phyloP scores from a whole-genome alignment of 768 basidiomycete species.

The Trametes coccinea region DNA sequence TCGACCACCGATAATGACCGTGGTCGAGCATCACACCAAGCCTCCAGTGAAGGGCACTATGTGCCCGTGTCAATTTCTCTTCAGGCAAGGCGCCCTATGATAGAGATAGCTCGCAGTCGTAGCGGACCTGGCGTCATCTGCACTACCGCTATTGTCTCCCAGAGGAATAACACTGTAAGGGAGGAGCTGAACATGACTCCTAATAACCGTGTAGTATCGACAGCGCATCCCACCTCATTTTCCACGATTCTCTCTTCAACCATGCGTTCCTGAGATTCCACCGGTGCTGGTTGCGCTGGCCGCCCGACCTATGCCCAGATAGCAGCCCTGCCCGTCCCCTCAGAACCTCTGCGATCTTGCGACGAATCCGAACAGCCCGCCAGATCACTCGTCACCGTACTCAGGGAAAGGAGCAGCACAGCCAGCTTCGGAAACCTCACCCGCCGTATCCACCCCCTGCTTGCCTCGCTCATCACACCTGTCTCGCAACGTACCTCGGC shows the following conservation, averaged over 20 bases:
- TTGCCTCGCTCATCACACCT: background rate
- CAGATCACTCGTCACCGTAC: background rate
- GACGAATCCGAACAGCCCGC: background rate
- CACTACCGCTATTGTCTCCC: background rate
- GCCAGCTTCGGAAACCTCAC: too few relatives aligned
- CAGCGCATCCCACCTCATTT: too few relatives aligned
- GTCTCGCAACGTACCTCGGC: background rate
- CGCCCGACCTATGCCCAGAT: background rate
- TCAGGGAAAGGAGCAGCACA: background rate
- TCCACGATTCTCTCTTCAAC: too few relatives aligned
- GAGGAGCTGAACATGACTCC: too few relatives aligned
- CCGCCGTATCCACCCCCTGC: background rate
- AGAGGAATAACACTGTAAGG: background rate
- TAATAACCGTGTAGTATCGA: too few relatives aligned
- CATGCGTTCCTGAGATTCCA: background rate
- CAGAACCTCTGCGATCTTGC: background rate
- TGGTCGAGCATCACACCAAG: background rate
- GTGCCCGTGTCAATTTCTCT: background rate
- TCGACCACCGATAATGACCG: background rate
- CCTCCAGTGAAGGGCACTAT: background rate
- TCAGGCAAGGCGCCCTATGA: background rate
- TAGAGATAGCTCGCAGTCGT: slow-evolving; percentile 7
- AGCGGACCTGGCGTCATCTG: background rate
- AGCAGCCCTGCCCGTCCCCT: background rate
- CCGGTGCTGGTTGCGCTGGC: background rate